These are phyloP conservation scores for Penicillium manginii DNA, from an alignment of 495 filamentous ascomycete genomes.

Conservation along the genomic window DNA sequence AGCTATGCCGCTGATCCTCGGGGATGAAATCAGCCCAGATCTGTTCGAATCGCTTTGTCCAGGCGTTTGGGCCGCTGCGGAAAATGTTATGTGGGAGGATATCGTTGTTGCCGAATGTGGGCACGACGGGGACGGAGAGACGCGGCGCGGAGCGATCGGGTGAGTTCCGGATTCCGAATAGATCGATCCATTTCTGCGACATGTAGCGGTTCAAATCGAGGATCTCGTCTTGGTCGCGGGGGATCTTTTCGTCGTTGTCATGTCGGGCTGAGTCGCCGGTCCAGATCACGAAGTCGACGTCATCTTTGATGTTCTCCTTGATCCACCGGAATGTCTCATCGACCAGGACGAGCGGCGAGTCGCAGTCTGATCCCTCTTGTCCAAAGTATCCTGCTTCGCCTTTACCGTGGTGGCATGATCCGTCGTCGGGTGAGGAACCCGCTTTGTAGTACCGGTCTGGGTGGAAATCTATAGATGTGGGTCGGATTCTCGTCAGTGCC, in stretches of 20 bases:
- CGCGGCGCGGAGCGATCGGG: slow-evolving; percentile 43
- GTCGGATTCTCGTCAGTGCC: neutral
- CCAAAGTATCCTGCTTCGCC: slow-evolving; percentile 82
- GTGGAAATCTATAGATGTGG: slow-evolving; percentile 76
- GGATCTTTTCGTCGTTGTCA: slow-evolving; percentile 86
- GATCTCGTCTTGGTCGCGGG: slow-evolving; percentile 74
- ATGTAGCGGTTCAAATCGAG: slow-evolving; percentile 73
- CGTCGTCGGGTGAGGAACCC: slow-evolving; percentile 69
- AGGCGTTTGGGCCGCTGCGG: slow-evolving; percentile 77
- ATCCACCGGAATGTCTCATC: slow-evolving; percentile 95
- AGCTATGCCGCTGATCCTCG: slow-evolving; percentile 88
- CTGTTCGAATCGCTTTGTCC: slow-evolving; percentile 71
- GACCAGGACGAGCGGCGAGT: slow-evolving; percentile 76
- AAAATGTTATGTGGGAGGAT: slow-evolving; percentile 97
- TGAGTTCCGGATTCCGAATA: slow-evolving; percentile 63
- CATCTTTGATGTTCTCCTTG: slow-evolving; percentile 75
- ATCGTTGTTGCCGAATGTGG: slow-evolving; percentile 96
- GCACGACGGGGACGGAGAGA: slow-evolving; percentile 79
- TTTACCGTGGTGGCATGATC: slow-evolving; percentile 74
- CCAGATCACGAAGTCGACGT: slow-evolving; percentile 96
- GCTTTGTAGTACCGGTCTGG: slow-evolving; percentile 83
- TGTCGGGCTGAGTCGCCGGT: slow-evolving; percentile 95
- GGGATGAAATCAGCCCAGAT: slow-evolving; percentile 90
- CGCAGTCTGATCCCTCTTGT: slow-evolving; percentile 84
- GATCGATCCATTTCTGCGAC: slow-evolving; percentile 72